These are phyloP conservation scores for Fomitopsis betulina DNA, from an alignment of 1,284 basidiomycete genomes.

Conservation along the genomic window DNA sequence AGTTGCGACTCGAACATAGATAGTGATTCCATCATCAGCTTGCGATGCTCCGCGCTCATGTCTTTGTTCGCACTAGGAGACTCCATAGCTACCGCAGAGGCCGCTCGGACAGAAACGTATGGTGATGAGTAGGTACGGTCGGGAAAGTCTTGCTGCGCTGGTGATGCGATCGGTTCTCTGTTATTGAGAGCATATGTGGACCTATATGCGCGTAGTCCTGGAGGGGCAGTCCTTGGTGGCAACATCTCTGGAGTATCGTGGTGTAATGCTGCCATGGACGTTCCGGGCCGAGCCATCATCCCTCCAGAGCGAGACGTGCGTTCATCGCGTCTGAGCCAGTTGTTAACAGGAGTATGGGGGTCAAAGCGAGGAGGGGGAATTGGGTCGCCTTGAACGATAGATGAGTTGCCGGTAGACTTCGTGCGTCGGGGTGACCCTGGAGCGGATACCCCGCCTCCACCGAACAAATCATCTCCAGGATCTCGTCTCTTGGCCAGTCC, in stretches of 20 bases:
- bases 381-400: conserved; percentile 13
- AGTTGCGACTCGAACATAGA: conserved; percentile 65
- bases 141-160: conserved; percentile 1
- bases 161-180: conserved; percentile 12
- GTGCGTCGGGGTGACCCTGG: conserved; percentile 13
- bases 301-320: conserved; percentile 18
- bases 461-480: conserved; percentile 36
- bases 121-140: conserved; percentile 24
- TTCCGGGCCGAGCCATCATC: conserved; percentile 34
- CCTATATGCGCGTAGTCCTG: conserved; percentile 30
- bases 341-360: conserved; percentile 22
- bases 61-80: conserved; percentile 13
- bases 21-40: conserved; percentile 64
- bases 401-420: conserved; percentile 20
- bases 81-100: conserved; percentile 5
- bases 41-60: conserved; percentile 49
- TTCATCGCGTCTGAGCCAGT: conserved; percentile 10
- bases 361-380: conserved; percentile 14
- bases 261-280: conserved; percentile 45
- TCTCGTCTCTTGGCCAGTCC: conserved; percentile 47
- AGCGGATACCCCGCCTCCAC: conserved; percentile 1
- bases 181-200: conserved; percentile 24
- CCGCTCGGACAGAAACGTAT: conserved; percentile 12
- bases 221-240: conserved; percentile 32
- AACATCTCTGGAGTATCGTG: conserved; percentile 21